Percentiles rank a stretch among this genome's conserved stretches.
Evolutionary conservation across 805 yeast species (phyloP).

Genomic region (Ogataea methanolica): DNA sequence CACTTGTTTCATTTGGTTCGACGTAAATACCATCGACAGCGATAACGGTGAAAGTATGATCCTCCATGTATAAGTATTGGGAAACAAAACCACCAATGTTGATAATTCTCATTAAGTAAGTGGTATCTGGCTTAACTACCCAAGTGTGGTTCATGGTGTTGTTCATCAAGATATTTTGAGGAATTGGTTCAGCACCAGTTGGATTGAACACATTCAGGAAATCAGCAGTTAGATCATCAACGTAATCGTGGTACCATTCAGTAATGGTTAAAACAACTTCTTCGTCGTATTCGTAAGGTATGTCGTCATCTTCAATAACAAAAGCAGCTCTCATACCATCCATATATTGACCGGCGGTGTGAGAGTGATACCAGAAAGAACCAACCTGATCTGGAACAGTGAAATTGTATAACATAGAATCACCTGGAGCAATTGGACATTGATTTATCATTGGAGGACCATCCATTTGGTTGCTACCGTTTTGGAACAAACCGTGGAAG

Average conservation of each 20-base stretch:
- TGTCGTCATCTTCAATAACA: constrained; percentile 60
- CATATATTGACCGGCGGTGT: constrained; percentile 83
- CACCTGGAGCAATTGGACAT: constrained; percentile 86
- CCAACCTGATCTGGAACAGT: constrained; percentile 82
- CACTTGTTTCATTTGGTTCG: constrained; percentile 64
- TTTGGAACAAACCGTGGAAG: constrained; percentile 90
- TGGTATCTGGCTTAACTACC: constrained; percentile 76
- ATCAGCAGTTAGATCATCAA: constrained; percentile 43
- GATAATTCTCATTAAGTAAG: constrained; percentile 75
- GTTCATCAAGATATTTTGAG: constrained; percentile 74
- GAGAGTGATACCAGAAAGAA: constrained; percentile 97
- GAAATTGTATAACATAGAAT: constrained; percentile 73
- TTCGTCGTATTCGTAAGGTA: constrained; percentile 75
- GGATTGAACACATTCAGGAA: constrained; percentile 81
- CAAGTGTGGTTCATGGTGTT: constrained; percentile 76
- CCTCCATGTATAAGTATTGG: constrained; percentile 84
- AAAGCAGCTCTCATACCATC: constrained; percentile 87
- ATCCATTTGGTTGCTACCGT: constrained; percentile 74
- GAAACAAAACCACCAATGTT: constrained; percentile 92
- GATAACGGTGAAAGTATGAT: constrained; percentile 78
- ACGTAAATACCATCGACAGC: constrained; percentile 92
- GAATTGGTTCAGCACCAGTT: constrained; percentile 98
- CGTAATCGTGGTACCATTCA: constrained; percentile 83
- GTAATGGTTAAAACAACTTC: constrained; percentile 64
- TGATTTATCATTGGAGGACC: constrained; percentile 88